Evolutionary conservation across 768 basidiomycete species (phyloP).

Genomic region (Serendipita vermifera): DNA sequence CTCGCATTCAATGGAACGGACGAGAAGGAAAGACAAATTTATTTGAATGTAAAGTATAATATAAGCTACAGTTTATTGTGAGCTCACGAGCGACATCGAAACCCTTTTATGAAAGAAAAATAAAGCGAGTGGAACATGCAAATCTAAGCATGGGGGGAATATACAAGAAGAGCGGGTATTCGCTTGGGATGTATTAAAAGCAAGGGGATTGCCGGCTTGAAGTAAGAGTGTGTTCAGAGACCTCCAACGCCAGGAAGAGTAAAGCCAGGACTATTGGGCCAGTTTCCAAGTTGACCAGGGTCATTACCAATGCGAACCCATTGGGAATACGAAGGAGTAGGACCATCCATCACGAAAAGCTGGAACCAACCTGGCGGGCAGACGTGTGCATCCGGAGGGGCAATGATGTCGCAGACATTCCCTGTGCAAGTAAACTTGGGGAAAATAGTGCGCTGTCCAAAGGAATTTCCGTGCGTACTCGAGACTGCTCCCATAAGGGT

Average conservation of each 20-base stretch:
- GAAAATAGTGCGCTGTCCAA: conserved; percentile 14
- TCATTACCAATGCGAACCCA: conserved; percentile 15
- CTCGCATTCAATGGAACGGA: no score
- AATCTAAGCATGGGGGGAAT: no score
- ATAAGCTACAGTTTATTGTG: no score
- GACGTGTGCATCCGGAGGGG: conserved; percentile 16
- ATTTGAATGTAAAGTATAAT: no score
- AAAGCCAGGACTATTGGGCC: conserved; percentile 61
- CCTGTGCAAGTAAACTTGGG: conserved; percentile 12
- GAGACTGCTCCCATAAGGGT: conserved; percentile 12
- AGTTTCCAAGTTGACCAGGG: conserved; percentile 31
- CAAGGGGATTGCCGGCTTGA: no score
- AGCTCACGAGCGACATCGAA: no score
- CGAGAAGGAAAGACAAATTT: no score
- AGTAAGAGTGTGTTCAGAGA: not conserved
- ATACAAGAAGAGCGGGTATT: no score
- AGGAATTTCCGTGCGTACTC: conserved; percentile 11
- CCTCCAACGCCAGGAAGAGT: conserved; percentile 41
- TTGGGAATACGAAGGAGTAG: conserved; percentile 12
- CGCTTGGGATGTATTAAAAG: no score
- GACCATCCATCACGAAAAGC: conserved; percentile 14
- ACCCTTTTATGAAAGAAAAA: no score
- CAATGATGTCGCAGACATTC: conserved; percentile 11
- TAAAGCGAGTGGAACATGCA: no score
- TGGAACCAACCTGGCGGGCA: conserved; percentile 11